phyloP scores from a whole-genome alignment of 2,329 filamentous ascomycete species.

The Alternaria tenuissima region DNA sequence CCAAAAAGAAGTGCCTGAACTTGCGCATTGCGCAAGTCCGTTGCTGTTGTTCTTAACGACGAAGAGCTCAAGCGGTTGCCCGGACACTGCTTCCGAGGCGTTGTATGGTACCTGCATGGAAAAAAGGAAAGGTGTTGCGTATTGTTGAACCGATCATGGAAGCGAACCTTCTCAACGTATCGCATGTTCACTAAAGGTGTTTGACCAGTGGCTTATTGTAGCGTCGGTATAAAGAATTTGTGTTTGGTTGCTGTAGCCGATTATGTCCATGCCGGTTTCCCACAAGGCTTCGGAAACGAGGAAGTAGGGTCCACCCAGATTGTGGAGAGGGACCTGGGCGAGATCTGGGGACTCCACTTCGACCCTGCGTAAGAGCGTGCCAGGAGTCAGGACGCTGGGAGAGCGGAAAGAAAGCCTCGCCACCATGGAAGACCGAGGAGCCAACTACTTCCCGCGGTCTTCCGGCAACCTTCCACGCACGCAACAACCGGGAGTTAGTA shows the following conservation, averaged over 20 bases:
- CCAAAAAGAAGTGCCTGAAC: neutral
- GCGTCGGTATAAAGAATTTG: neutral
- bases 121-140: neutral
- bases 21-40: neutral
- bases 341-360: conserved; percentile 29
- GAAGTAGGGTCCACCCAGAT: conserved; percentile 5
- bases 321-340: conserved; percentile 11
- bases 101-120: conserved; percentile 3
- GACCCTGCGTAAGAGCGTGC: conserved; percentile 29
- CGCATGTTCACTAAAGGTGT: neutral
- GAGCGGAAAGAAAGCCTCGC: neutral
- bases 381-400: conserved; percentile 5
- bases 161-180: neutral
- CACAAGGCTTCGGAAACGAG: conserved; percentile 4
- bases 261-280: neutral
- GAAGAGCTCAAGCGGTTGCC: neutral
- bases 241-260: neutral
- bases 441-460: neutral
- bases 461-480: neutral
- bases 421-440: neutral
- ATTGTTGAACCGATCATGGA: neutral
- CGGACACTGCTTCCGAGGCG: neutral
- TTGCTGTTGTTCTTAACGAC: neutral
- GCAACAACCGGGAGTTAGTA: neutral
- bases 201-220: neutral